Percentiles rank a stretch among this genome's conserved stretches.
These are phyloP conservation scores for Penicillium sp. DNA, from an alignment of 2,329 filamentous ascomycete genomes.

Conservation along the genomic window DNA sequence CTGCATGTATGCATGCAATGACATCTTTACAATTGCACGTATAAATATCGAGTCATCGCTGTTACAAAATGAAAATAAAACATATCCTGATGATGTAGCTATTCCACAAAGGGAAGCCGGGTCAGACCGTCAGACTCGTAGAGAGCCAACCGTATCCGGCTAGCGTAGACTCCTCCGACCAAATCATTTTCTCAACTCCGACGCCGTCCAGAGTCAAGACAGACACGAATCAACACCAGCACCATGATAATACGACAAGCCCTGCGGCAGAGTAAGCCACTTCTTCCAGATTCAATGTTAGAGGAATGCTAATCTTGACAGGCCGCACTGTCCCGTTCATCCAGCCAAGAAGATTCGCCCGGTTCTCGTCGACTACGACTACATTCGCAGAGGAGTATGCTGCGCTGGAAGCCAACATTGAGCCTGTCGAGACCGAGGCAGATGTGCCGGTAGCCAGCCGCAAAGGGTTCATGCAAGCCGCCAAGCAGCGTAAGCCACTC, in stretches of 20 bases:
- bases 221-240: constrained; percentile 4
- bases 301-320: too few species aligned
- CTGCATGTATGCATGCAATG: too few species aligned
- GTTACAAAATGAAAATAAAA: too few species aligned
- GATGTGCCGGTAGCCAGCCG: constrained; percentile 10
- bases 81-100: too few species aligned
- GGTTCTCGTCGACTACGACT: constrained; percentile 29
- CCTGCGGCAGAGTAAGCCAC: constrained; percentile 38
- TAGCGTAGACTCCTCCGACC: too few species aligned
- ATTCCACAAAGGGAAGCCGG: too few species aligned
- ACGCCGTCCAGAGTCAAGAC: background rate
- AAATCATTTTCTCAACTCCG: constrained; percentile 10
- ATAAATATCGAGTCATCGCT: too few species aligned
- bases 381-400: background rate
- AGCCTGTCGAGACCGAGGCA: constrained; percentile 6
- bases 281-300: background rate
- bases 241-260: constrained; percentile 41
- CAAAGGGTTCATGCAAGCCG: constrained; percentile 17
- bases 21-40: too few species aligned
- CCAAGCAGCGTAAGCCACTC: constrained; percentile 27
- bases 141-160: too few species aligned
- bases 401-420: too few species aligned
- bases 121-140: too few species aligned
- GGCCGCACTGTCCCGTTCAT: constrained; percentile 36
- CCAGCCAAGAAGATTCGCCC: constrained; percentile 27